Percentiles rank a stretch among this genome's conserved stretches.
Conservation (phyloP, 2,329 filamentous ascomycete genomes). For the Pseudocercospora macadamiae region DNA sequence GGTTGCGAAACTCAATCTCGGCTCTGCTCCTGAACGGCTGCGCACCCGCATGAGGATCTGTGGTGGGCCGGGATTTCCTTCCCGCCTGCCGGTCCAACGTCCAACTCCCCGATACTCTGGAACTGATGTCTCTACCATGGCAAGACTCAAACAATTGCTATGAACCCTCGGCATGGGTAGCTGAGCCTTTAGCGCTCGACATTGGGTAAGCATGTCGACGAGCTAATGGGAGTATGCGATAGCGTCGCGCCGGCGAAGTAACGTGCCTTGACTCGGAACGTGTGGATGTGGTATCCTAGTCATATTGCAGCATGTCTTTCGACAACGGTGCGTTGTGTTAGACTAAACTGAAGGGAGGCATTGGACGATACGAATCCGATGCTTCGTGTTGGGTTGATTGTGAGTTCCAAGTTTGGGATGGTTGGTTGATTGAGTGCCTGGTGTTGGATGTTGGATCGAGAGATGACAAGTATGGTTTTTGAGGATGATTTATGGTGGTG, state of each 20-base stretch:
- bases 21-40: too few species aligned
- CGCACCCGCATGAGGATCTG: not conserved
- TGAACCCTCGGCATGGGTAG: not conserved
- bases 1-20: not conserved
- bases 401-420: not conserved
- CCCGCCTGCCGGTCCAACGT: not conserved
- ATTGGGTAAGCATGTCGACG: not conserved
- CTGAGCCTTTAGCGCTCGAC: not conserved
- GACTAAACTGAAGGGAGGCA: not conserved
- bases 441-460: too few species aligned
- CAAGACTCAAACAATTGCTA: not conserved
- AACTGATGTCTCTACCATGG: too few species aligned
- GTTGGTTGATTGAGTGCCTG: too few species aligned
- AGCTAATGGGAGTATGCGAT: slow-evolving; percentile 3
- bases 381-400: not conserved
- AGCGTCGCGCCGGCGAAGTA: slow-evolving; percentile 10
- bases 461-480: too few species aligned
- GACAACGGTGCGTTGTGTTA: not conserved
- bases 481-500: too few species aligned
- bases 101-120: not conserved
- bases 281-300: slow-evolving; percentile 6
- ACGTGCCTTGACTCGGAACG: slow-evolving; percentile 6
- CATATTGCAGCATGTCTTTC: not conserved
- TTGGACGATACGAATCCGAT: not conserved
- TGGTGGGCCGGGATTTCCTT: not conserved